Base-by-base conservation (phyloP, 768 basidiomycete genomes). In the Suillus clintonianus region DNA sequence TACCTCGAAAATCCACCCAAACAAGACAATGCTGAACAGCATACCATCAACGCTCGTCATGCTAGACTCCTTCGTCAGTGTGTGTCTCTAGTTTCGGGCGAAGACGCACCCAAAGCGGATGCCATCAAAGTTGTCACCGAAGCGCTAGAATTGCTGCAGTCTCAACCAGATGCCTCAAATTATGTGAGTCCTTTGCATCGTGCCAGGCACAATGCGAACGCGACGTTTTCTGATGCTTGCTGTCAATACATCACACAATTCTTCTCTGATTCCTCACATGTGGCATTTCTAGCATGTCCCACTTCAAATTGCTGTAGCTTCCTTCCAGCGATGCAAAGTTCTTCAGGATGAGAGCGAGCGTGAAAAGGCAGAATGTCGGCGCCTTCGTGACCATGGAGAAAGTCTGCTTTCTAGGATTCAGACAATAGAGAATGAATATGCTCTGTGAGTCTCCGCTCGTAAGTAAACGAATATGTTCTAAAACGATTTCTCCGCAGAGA, bases 1-100 rank as follows among this genome's bases (percentile, higher is more conserved):
- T 86, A 89, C 73, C 83, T 91, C 69, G 88, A 74, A 48, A 66
- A 86, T 67, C 79, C 78, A 53, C 74, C 76, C 54, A 78, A 76
- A 15, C 65, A 67, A 14, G 68, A 72, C 53, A 71, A 78, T 42
- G 76, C 77, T 47, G 70, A 70, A 54, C 75, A 72, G 60, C 81
- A 79, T 36, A 69, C 76, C 39, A 83, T 81, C 77, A 80, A 82
- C 51, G 73, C 77, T 19, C 74, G 4, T 8, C 15, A 80, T 32
- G 72, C 78, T 3, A 73, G 76, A 6, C 74, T 72, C n/a, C 67
- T 78, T 0, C 27, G 2, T 27, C 70, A 75, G 45, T 77, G 76
- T 53, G 64, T 81, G 4, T 74, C 71, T 4, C 67, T 76, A 56
- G 70, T 74, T 22, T 80, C 77, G 30, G 70, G 65, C 22, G 77